A percentile compares a stretch with the other conserved stretches of the same genome.
These are phyloP conservation scores for Malus domestica DNA, from an alignment of 306 rosid genomes.

Conservation along the genomic window DNA sequence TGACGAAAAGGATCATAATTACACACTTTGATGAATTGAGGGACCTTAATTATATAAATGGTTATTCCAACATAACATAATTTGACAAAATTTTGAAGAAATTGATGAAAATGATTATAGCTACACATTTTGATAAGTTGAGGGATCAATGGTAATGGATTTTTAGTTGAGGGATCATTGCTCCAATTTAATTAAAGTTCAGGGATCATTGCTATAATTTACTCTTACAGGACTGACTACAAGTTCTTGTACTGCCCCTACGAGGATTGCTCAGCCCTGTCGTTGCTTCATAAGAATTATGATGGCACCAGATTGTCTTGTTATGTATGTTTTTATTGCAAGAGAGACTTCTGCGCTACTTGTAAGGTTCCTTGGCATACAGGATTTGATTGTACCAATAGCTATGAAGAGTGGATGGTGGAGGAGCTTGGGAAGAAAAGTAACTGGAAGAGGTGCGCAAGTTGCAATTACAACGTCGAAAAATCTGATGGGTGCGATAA, in stretches of 20 bases:
- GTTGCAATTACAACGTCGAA: constrained; percentile 38
- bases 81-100: no score
- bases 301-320: neutral
- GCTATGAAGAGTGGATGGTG: neutral
- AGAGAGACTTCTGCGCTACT: constrained; percentile 40
- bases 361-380: constrained; percentile 56
- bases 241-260: constrained; percentile 36
- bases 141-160: no score
- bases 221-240: neutral
- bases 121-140: no score
- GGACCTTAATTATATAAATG: no score
- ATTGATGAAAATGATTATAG: no score
- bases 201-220: no score
- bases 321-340: constrained; percentile 43
- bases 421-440: constrained; percentile 22
- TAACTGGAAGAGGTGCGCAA: constrained; percentile 50
- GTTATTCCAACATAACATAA: no score
- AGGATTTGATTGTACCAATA: constrained; percentile 22
- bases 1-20: no score
- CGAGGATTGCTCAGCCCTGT: constrained; percentile 42
- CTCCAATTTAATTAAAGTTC: no score
- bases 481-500: constrained; percentile 36
- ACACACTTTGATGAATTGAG: no score
- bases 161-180: no score
- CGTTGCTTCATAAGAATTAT: neutral